Conservation (phyloP, 1,284 basidiomycete genomes). For the Termitomyces sp. region DNA sequence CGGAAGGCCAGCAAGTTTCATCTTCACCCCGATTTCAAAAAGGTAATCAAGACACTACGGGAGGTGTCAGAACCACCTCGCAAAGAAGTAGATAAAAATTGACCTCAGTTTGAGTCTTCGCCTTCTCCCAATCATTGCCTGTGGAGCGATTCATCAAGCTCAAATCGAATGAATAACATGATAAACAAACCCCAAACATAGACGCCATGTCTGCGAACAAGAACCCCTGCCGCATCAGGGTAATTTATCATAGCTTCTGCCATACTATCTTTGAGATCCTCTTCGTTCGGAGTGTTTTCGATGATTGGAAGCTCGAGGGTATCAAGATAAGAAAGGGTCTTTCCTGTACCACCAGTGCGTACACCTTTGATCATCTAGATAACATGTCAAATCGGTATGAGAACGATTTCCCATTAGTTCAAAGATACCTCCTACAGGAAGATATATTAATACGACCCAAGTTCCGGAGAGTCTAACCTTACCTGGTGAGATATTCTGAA, state of each 20-base stretch:
- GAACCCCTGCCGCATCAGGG: conserved; percentile 73
- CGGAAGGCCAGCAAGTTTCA: conserved; percentile 57
- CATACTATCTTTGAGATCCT: conserved; percentile 84
- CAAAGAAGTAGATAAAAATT: neutral
- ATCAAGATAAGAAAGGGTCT: conserved; percentile 74
- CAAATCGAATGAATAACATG: neutral
- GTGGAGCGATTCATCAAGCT: conserved; percentile 4
- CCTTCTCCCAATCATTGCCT: conserved; percentile 79
- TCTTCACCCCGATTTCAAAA: conserved; percentile 81
- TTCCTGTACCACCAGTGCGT: conserved; percentile 66
- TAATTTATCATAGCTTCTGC: conserved; percentile 74
- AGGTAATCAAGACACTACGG: conserved; percentile 78
- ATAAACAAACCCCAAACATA: conserved; percentile 72
- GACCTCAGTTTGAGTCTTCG: conserved; percentile 83
- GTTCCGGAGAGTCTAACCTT: conserved; percentile 10
- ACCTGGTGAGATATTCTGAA: conserved; percentile 81
- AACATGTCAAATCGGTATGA: neutral
- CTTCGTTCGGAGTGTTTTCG: conserved; percentile 83
- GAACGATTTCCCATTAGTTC: neutral
- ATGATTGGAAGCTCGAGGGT: conserved; percentile 85
- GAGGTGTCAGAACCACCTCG: conserved; percentile 1
- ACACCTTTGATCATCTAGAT: conserved; percentile 85
- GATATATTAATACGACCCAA: neutral
- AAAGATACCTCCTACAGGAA: conserved; percentile 12
- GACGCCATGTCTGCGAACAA: conserved; percentile 79